A percentile compares a stretch with the other conserved stretches of the same genome.
Conservation (phyloP, 2,329 filamentous ascomycete genomes). For the Ceratocystis colombiana region DNA sequence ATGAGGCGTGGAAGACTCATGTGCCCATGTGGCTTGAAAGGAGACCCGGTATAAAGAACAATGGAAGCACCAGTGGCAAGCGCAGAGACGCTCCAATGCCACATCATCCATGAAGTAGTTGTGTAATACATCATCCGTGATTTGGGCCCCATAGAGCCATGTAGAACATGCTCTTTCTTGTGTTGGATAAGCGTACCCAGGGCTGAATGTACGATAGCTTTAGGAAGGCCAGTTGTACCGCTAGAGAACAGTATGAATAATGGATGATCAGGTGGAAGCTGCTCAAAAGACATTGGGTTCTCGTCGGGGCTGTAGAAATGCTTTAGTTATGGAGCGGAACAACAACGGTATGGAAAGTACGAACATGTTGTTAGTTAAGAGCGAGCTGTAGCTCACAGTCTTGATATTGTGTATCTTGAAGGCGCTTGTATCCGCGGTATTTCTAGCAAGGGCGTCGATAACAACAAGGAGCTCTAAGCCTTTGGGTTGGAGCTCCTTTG, state of each 20-base stretch:
- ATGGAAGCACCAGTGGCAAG: conserved; percentile 74
- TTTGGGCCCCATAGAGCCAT: conserved; percentile 64
- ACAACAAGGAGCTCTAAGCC: conserved; percentile 62
- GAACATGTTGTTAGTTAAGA: conserved; percentile 28
- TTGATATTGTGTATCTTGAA: conserved; percentile 35
- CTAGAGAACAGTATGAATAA: conserved; percentile 91
- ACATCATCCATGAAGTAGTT: conserved; percentile 99
- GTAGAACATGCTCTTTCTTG: conserved; percentile 89
- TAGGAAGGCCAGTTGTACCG: conserved; percentile 77
- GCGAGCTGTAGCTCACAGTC: conserved; percentile 39
- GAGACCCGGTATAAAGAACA: conserved; percentile 84
- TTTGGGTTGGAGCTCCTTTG: conserved; percentile 47
- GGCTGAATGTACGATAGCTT: conserved; percentile 88
- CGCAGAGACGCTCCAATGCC: conserved; percentile 89
- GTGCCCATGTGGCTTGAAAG: conserved; percentile 69
- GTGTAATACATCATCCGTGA: conserved; percentile 87
- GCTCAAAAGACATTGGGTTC: conserved; percentile 54
- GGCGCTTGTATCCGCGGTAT: conserved; percentile 35
- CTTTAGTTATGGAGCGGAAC: conserved; percentile 28
- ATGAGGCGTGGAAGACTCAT: conserved; percentile 75
- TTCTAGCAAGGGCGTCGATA: conserved; percentile 43
- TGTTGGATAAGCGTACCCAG: conserved; percentile 87
- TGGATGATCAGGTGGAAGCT: conserved; percentile 74
- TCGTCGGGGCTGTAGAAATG: conserved; percentile 32
- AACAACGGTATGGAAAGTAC: not conserved